phyloP scores from a whole-genome alignment of 768 basidiomycete genomes.

The Boletus rex-veris region DNA sequence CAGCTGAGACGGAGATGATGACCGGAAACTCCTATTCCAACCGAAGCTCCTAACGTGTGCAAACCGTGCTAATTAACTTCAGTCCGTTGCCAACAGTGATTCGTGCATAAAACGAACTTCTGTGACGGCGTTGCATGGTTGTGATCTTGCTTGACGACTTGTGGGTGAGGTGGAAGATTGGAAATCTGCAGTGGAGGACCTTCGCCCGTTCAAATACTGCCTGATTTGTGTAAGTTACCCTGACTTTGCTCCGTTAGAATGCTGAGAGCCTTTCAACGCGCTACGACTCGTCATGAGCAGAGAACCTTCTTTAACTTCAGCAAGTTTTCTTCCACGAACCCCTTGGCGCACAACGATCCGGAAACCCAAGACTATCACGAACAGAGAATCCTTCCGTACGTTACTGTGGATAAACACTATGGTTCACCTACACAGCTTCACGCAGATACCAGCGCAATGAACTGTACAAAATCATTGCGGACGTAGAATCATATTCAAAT shows the following conservation, averaged over 20 bases:
- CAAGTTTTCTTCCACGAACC: slow-evolving; percentile 43
- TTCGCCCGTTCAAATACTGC: too few species aligned
- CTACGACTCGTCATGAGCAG: slow-evolving; percentile 2
- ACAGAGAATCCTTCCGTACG: slow-evolving; percentile 85
- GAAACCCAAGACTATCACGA: slow-evolving; percentile 72
- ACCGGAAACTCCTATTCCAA: slow-evolving; percentile 8
- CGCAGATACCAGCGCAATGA: slow-evolving; percentile 72
- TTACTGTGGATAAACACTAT: slow-evolving; percentile 15
- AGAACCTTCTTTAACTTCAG: slow-evolving; percentile 51
- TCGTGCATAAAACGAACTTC: neutral
- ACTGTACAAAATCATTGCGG: slow-evolving; percentile 82
- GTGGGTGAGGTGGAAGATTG: neutral
- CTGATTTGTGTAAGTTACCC: neutral
- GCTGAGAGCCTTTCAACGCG: slow-evolving; percentile 6
- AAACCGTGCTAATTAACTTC: neutral
- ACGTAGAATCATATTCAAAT: slow-evolving; percentile 78
- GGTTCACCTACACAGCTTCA: slow-evolving; percentile 11
- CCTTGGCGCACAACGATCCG: slow-evolving; percentile 30
- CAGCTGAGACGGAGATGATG: slow-evolving; percentile 16
- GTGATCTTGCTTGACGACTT: neutral
- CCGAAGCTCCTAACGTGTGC: too few species aligned
- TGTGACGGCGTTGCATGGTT: neutral
- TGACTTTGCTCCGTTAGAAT: slow-evolving; percentile 10
- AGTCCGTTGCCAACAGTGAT: neutral
- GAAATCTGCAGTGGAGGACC: neutral